A percentile compares a stretch with the other conserved stretches of the same genome.
These are phyloP conservation scores for Fusarium keratoplasticum DNA, from an alignment of 2,329 filamentous ascomycete species.

Conservation along the genomic window DNA sequence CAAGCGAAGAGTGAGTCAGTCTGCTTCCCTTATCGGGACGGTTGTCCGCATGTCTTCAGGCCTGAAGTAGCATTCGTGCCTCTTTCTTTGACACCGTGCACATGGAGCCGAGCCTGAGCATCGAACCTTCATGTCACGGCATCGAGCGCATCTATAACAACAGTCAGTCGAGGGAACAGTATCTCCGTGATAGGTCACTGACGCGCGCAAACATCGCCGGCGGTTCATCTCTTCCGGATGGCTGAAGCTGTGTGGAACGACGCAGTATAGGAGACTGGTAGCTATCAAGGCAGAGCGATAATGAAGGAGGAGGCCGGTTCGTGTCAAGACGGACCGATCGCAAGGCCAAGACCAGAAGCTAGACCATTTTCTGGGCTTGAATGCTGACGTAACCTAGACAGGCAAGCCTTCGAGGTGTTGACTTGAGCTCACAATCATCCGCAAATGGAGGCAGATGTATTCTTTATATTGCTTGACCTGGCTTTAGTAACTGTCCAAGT, in stretches of 20 bases:
- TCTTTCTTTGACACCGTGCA: neutral
- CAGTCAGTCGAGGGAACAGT: neutral
- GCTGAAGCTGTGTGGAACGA: too few relatives aligned
- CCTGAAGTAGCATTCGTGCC: neutral
- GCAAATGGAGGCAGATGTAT: neutral
- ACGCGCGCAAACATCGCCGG: neutral
- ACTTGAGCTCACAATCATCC: neutral
- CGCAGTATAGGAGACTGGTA: neutral
- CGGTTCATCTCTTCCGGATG: neutral
- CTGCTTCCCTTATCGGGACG: neutral
- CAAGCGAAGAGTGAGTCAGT: neutral
- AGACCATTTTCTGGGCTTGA: neutral
- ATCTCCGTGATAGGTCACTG: neutral
- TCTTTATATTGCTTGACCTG: neutral
- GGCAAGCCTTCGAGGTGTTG: neutral
- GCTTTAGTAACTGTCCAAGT: neutral
- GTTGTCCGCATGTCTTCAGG: neutral
- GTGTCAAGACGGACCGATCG: neutral
- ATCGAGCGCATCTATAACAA: neutral
- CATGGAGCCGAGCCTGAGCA: neutral
- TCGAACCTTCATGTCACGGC: slow-evolving; percentile 5
- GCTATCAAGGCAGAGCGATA: neutral
- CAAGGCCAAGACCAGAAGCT: neutral
- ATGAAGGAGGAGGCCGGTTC: neutral
- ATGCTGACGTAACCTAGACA: neutral